These are phyloP conservation scores for Tricholomella constricta DNA, from an alignment of 768 basidiomycete species.

Conservation along the genomic window DNA sequence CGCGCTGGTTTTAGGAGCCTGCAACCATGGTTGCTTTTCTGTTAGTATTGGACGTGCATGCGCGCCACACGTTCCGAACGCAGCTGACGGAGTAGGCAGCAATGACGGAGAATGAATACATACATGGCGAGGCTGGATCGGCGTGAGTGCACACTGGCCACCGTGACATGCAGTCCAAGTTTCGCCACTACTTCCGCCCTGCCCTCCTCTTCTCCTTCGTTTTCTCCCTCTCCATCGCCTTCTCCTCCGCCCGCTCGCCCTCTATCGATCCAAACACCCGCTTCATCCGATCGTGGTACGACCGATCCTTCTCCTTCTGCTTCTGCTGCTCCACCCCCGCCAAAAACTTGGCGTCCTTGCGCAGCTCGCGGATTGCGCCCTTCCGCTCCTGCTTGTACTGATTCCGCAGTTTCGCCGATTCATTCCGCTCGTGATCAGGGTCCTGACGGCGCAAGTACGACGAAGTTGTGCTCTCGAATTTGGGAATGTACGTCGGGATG, in stretches of 20 bases:
- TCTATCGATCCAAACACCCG: constrained; percentile 77
- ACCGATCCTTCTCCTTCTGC: constrained; percentile 80
- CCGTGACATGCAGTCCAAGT: no score
- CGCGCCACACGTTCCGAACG: no score
- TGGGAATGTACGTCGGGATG: constrained; percentile 90
- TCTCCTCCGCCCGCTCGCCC: constrained; percentile 92
- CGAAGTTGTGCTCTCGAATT: constrained; percentile 80
- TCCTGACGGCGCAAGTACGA: constrained; percentile 80
- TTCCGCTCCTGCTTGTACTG: constrained; percentile 96
- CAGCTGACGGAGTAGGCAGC: no score
- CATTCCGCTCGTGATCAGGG: constrained; percentile 90
- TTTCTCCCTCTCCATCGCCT: constrained; percentile 87
- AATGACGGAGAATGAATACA: no score
- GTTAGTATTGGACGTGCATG: no score
- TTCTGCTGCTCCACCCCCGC: constrained; percentile 84
- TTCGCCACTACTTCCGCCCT: constrained; percentile 76
- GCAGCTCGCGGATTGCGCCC: constrained; percentile 93
- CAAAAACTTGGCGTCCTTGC: constrained; percentile 94
- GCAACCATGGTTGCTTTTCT: no score
- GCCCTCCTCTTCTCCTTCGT: constrained; percentile 72
- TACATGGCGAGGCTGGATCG: no score
- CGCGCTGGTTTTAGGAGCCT: no score
- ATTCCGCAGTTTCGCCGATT: constrained; percentile 78
- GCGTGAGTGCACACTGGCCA: no score
- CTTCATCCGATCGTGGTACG: constrained; percentile 83